Conservation (phyloP, 805 yeast species). For the Candida chilensis region DNA sequence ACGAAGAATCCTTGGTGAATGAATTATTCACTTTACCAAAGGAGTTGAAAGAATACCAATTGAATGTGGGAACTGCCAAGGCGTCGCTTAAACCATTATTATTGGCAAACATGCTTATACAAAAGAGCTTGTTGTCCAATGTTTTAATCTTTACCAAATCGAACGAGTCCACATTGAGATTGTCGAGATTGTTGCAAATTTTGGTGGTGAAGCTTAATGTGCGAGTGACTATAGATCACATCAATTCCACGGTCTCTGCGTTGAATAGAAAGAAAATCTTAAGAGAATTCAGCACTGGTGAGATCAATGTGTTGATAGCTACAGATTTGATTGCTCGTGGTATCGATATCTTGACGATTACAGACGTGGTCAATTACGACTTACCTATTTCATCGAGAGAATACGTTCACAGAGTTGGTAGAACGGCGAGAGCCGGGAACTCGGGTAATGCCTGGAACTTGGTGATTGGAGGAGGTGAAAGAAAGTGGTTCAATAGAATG, state of each 20-base stretch:
- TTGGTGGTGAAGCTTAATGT: conserved; percentile 18
- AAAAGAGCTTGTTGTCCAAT: conserved; percentile 18
- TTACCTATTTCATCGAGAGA: conserved; percentile 83
- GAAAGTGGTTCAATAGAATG: conserved; percentile 46
- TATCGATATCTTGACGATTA: conserved; percentile 64
- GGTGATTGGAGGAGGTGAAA: conserved; percentile 73
- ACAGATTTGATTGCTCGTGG: conserved; percentile 98
- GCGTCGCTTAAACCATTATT: conserved; percentile 61
- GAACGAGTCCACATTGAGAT: conserved; percentile 81
- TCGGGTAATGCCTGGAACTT: conserved; percentile 69
- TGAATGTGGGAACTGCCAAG: conserved; percentile 19
- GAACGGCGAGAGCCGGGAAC: conserved; percentile 92
- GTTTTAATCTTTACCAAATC: conserved; percentile 63
- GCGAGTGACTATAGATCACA: conserved; percentile 15
- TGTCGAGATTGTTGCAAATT: conserved; percentile 49
- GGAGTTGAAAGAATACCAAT: conserved; percentile 34
- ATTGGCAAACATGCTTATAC: conserved; percentile 44
- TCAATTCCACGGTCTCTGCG: conserved; percentile 51
- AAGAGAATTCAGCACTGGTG: conserved; percentile 46
- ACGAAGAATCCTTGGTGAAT: conserved; percentile 30
- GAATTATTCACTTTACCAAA: conserved; percentile 58
- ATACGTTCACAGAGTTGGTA: conserved; percentile 92
- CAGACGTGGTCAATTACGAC: conserved; percentile 82
- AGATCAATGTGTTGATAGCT: conserved; percentile 49
- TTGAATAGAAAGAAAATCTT: conserved; percentile 48